Percentiles rank a stretch among this genome's conserved stretches.
These are phyloP conservation scores for Solanum pennellii DNA, from an alignment of 257 asterid species.

Conservation along the genomic window DNA sequence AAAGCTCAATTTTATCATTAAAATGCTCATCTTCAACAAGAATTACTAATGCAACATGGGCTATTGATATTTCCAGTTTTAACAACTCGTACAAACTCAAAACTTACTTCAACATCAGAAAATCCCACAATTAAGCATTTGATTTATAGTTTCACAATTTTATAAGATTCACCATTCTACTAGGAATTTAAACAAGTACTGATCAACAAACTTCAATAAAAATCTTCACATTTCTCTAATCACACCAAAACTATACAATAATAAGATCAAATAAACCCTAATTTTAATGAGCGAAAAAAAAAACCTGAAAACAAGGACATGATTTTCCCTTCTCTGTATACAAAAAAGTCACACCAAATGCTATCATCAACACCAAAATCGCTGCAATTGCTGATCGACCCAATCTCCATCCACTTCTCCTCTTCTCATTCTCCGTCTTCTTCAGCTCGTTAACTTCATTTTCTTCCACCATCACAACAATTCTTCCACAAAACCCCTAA, in stretches of 20 bases:
- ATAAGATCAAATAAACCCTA: background rate
- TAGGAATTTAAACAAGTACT: background rate
- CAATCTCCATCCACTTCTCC: conserved; percentile 21
- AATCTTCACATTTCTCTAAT: background rate
- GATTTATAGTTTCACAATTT: background rate
- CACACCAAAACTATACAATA: background rate
- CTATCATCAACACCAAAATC: conserved; percentile 35
- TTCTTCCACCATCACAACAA: conserved; percentile 54
- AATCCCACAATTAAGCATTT: background rate
- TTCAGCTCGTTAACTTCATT: conserved; percentile 21
- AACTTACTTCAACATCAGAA: background rate
- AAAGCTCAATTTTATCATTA: background rate
- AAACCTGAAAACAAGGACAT: conserved; percentile 80
- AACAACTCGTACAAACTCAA: background rate
- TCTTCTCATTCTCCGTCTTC: conserved; percentile 11
- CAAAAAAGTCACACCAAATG: conserved; percentile 31
- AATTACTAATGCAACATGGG: background rate
- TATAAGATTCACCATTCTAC: background rate
- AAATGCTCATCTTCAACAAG: background rate
- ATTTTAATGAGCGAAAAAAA: background rate
- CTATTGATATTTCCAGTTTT: background rate
- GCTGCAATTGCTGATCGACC: conserved; percentile 45
- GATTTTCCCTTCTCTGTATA: conserved; percentile 32
- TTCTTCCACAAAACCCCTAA: background rate
- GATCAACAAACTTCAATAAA: background rate